Evolutionary conservation across 305 asterid species (phyloP).

Genomic region (Petunia hybrid): DNA sequence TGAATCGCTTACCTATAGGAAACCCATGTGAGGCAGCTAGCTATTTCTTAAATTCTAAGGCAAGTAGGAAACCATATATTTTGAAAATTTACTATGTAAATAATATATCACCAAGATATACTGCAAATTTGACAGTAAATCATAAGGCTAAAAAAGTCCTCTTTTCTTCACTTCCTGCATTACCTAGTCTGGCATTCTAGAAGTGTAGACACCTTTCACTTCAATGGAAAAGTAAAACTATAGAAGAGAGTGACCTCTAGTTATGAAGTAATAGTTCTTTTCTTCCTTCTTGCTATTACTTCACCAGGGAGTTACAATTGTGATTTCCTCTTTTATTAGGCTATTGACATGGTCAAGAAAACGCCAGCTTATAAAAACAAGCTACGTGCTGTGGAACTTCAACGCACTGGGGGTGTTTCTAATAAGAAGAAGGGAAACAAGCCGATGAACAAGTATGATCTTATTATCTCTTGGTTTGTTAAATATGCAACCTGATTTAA

Average conservation of each 20-base stretch:
- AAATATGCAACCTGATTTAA: neutral
- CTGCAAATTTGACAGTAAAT: neutral
- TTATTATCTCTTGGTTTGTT: conserved; percentile 30
- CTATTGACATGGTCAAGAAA: conserved; percentile 93
- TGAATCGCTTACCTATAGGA: neutral
- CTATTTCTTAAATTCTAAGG: neutral
- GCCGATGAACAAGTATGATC: conserved; percentile 74
- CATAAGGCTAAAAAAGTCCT: neutral
- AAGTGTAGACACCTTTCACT: neutral
- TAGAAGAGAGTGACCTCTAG: neutral
- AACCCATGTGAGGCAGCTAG: conserved; percentile 1
- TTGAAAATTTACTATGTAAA: neutral
- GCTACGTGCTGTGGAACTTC: conserved; percentile 91
- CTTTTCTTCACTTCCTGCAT: conserved; percentile 2
- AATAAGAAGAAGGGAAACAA: conserved; percentile 83
- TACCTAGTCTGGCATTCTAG: neutral
- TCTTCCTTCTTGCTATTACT: neutral
- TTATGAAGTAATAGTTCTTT: neutral
- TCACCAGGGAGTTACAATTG: neutral
- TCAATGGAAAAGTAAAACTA: neutral
- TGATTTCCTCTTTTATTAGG: conserved; percentile 56
- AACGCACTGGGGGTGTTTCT: conserved; percentile 85
- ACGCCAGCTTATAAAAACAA: conserved; percentile 94
- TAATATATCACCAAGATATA: neutral
- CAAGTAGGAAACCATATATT: neutral